Evolutionary conservation across 192 early-diverging fungal species (phyloP).

Genomic region (Coemansia sp.): DNA sequence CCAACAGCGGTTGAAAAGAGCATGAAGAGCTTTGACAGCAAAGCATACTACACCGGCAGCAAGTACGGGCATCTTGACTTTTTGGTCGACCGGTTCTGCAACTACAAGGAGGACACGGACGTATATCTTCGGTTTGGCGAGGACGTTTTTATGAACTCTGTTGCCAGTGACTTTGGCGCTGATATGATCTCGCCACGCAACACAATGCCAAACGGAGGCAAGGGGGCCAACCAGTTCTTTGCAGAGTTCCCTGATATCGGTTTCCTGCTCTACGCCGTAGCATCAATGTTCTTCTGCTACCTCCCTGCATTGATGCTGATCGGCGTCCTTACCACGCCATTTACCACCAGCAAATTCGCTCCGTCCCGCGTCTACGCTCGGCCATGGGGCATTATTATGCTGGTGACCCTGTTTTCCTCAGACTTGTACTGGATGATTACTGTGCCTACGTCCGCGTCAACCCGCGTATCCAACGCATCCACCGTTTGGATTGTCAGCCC

Average conservation of each 20-base stretch:
- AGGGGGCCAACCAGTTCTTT: slow-evolving; percentile 8
- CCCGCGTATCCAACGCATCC: slow-evolving; percentile 11
- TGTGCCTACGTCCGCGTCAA: slow-evolving; percentile 19
- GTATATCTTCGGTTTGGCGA: slow-evolving; percentile 49
- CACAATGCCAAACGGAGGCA: slow-evolving; percentile 8
- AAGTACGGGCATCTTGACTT: slow-evolving; percentile 45
- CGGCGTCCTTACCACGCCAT: slow-evolving; percentile 35
- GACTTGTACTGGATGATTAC: slow-evolving; percentile 46
- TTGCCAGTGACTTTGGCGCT: slow-evolving; percentile 43
- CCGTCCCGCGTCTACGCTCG: slow-evolving; percentile 38
- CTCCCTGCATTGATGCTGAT: slow-evolving; percentile 40
- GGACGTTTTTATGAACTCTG: slow-evolving; percentile 39
- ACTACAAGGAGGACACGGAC: slow-evolving; percentile 34
- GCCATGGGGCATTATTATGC: slow-evolving; percentile 33
- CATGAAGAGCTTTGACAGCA: slow-evolving; percentile 6
- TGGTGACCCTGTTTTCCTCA: slow-evolving; percentile 23
- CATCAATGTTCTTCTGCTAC: slow-evolving; percentile 27
- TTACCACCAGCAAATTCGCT: slow-evolving; percentile 34
- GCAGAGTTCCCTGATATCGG: slow-evolving; percentile 30
- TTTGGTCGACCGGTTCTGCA: slow-evolving; percentile 47
- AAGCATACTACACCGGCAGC: slow-evolving; percentile 31
- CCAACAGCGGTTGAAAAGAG: slow-evolving; percentile 12
- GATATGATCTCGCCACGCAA: slow-evolving; percentile 22
- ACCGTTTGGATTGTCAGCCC: slow-evolving; percentile 41
- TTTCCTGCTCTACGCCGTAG: slow-evolving; percentile 19